Evolutionary conservation across 2,329 filamentous ascomycete species (phyloP), one percentile per base, ranked within the genome.

Genomic region (Fusarium nanum): DNA sequence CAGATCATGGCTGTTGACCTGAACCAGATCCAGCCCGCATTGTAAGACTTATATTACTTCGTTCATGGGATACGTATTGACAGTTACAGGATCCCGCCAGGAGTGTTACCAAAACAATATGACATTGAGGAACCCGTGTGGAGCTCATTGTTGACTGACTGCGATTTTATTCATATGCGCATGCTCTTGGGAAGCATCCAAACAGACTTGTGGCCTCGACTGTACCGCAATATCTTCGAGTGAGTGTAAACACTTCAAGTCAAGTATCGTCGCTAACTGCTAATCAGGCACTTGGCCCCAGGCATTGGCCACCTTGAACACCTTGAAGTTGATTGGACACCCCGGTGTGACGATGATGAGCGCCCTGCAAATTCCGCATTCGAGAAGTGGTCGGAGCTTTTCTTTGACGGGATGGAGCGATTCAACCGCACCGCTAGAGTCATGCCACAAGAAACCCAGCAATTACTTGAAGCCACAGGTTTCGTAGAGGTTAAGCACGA

Each of bases 251-350:
- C 48, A 14, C 32, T 23, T 23, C 14, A 13, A 54, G 11, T 34
- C 23, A 27, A 46, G n/a, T n/a, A 16, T 41, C 44, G 18, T 30
- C 25, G 18, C 68, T 75, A 57, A 75, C 44, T 46, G 27, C 30
- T 48, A 28, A 42, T 42, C 49, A 93, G 91, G 56, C 92, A 97
- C 76, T 85, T 98, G 27, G 89, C 89, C 73, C 93, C 93, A 2
- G 90, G 91, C 3, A 86, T 83, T 42, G 95, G 94, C 56, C 87
- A 86, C 76, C 86, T 98, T 58, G 94, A 98, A 80, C 93, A 97
- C 72, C 88, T 97, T 49, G 95, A 98, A 78, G 91, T 98, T 57
- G 93, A 98, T 79, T 92, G 92, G 79, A 84, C 87, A 49, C 93
- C 93, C 20, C 88, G 88, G 54, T 92, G 89, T 75, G 91, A 93